Evolutionary conservation across 2,329 filamentous ascomycete genomes (phyloP).

Genomic region (Hymenoscyphus fructigenus): DNA sequence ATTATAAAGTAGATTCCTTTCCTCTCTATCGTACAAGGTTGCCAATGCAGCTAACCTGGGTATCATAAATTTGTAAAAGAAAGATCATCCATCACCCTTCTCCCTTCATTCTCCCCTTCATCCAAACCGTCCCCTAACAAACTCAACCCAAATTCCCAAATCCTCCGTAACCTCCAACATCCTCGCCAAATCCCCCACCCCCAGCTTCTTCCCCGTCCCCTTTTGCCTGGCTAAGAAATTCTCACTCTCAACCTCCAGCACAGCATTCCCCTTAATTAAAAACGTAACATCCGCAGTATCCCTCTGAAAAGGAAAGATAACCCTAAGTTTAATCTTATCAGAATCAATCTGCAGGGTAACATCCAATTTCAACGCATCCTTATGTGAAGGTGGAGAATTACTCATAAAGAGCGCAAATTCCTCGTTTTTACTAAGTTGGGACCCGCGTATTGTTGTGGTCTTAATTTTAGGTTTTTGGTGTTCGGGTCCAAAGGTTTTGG

Average conservation of each 20-base stretch:
- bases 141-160: slow-evolving; percentile 52
- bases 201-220: slow-evolving; percentile 21
- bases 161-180: slow-evolving; percentile 49
- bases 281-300: slow-evolving; percentile 34
- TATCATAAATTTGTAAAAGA: background rate
- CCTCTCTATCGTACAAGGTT: background rate
- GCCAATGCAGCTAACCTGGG: background rate
- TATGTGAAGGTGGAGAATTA: background rate
- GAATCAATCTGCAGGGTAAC: slow-evolving; percentile 25
- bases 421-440: slow-evolving; percentile 27
- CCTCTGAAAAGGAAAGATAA: slow-evolving; percentile 33
- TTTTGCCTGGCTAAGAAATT: slow-evolving; percentile 30
- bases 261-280: slow-evolving; percentile 33
- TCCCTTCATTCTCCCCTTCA: background rate
- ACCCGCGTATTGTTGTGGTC: slow-evolving; percentile 9
- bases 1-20: background rate
- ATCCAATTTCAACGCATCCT: slow-evolving; percentile 27
- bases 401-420: slow-evolving; percentile 35
- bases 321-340: slow-evolving; percentile 23
- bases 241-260: slow-evolving; percentile 32
- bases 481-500: slow-evolving; percentile 56
- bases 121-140: slow-evolving; percentile 39
- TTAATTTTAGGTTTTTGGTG: slow-evolving; percentile 10
- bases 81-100: background rate
- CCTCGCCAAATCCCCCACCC: slow-evolving; percentile 39